These are phyloP conservation scores for Sutorius eximius DNA, from an alignment of 1,284 basidiomycete species.

Conservation along the genomic window DNA sequence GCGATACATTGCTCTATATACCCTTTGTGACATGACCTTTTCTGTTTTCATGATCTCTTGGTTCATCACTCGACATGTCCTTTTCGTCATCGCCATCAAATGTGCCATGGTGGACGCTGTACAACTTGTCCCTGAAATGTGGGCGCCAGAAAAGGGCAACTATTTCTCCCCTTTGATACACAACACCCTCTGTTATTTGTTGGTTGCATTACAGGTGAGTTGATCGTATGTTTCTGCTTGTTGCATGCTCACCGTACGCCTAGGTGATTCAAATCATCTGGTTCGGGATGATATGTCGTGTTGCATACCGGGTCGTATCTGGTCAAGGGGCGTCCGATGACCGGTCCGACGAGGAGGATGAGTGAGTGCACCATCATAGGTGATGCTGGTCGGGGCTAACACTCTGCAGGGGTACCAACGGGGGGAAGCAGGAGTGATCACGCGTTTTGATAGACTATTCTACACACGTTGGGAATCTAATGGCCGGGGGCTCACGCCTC, in stretches of 20 bases:
- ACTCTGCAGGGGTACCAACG: conserved; percentile 8
- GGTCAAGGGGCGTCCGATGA: conserved; percentile 82
- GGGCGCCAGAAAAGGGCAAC: conserved; percentile 59
- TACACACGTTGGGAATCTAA: conserved; percentile 26
- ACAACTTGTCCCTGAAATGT: conserved; percentile 48
- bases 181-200: conserved; percentile 53
- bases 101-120: conserved; percentile 56
- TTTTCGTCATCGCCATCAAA: conserved; percentile 72
- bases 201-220: conserved; percentile 64
- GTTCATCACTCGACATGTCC: conserved; percentile 82
- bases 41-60: conserved; percentile 85
- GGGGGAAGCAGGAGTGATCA: conserved; percentile 30
- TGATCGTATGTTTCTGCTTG: conserved; percentile 7
- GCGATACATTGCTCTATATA: conserved; percentile 74
- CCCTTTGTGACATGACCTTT: conserved; percentile 77
- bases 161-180: conserved; percentile 54
- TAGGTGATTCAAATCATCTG: conserved; percentile 78
- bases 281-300: conserved; percentile 82
- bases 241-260: conserved; percentile 12
- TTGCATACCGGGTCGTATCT: conserved; percentile 78
- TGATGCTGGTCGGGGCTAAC: conserved; percentile 6
- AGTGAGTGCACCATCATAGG: conserved; percentile 38
- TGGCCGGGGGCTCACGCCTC: conserved; percentile 19
- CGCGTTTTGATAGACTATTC: conserved; percentile 27
- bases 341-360: conserved; percentile 80